phyloP scores from a whole-genome alignment of 2,329 filamentous ascomycete species.

The Cladosporium sp. region DNA sequence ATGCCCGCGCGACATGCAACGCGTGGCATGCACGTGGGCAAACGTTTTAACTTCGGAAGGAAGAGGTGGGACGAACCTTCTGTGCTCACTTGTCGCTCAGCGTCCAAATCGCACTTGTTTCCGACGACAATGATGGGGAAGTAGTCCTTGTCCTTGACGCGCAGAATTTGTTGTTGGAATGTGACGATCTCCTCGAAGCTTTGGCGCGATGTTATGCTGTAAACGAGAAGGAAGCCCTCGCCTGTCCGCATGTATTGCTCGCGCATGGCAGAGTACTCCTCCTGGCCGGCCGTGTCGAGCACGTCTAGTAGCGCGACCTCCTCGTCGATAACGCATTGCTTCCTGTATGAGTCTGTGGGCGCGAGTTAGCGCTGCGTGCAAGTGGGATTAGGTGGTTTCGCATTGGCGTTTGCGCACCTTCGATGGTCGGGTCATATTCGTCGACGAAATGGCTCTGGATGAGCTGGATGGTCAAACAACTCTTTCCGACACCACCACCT shows the following conservation, averaged over 20 bases:
- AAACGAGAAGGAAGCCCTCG: constrained; percentile 95
- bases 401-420: constrained; percentile 60
- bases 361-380: constrained; percentile 19
- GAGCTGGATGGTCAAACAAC: constrained; percentile 91
- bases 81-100: constrained; percentile 83
- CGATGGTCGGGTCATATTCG: constrained; percentile 98
- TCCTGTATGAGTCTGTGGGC: constrained; percentile 87
- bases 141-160: constrained; percentile 99
- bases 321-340: constrained; percentile 98
- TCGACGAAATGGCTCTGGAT: constrained; percentile 90
- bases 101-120: constrained; percentile 98
- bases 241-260: constrained; percentile 99
- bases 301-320: constrained; percentile 97
- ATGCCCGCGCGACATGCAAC: constrained; percentile 13
- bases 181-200: constrained; percentile 98
- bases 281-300: constrained; percentile 94
- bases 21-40: constrained; percentile 19
- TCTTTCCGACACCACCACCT: constrained; percentile 98
- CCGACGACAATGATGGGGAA: constrained; percentile 99
- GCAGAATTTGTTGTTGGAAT: constrained; percentile 96
- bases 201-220: constrained; percentile 95
- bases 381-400: not conserved
- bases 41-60: not conserved
- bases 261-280: constrained; percentile 98
- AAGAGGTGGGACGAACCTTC: constrained; percentile 63